Evolutionary conservation across 2,329 filamentous ascomycete species (phyloP).

Genomic region (Exophiala sideris): DNA sequence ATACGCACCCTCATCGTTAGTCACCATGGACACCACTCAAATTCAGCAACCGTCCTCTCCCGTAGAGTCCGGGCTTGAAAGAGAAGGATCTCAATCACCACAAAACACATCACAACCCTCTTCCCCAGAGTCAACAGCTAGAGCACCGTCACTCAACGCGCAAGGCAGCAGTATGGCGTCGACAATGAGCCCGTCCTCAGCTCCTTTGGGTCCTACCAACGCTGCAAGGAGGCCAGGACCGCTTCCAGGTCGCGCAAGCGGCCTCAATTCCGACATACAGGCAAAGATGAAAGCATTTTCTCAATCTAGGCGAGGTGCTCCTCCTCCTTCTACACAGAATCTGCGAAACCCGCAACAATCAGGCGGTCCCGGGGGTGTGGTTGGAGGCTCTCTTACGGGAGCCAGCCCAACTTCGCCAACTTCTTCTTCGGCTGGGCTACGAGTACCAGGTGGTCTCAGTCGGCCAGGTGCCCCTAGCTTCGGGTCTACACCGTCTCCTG

Average conservation of each 20-base stretch:
- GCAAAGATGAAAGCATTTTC: slow-evolving; percentile 69
- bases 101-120: slow-evolving; percentile 3
- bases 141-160: slow-evolving; percentile 17
- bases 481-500: slow-evolving; percentile 44
- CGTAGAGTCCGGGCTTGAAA: slow-evolving; percentile 14
- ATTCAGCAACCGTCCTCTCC: slow-evolving; percentile 17
- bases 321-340: slow-evolving; percentile 31
- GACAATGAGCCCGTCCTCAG: slow-evolving; percentile 76
- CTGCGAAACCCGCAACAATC: slow-evolving; percentile 10
- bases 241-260: slow-evolving; percentile 46
- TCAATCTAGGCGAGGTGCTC: slow-evolving; percentile 60
- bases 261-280: slow-evolving; percentile 61
- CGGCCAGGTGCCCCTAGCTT: slow-evolving; percentile 36
- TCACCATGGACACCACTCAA: slow-evolving; percentile 21
- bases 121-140: slow-evolving; percentile 3
- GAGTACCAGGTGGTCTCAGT: slow-evolving; percentile 17
- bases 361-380: slow-evolving; percentile 4
- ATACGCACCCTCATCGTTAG: slow-evolving; percentile 7
- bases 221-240: slow-evolving; percentile 56
- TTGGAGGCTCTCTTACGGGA: slow-evolving; percentile 33
- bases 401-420: slow-evolving; percentile 17
- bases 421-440: slow-evolving; percentile 10
- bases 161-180: slow-evolving; percentile 8
- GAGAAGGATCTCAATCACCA: slow-evolving; percentile 6
- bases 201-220: slow-evolving; percentile 72